Evolutionary conservation across 2,329 filamentous ascomycete genomes (phyloP).

Genomic region (Colletotrichum ledebouriae): DNA sequence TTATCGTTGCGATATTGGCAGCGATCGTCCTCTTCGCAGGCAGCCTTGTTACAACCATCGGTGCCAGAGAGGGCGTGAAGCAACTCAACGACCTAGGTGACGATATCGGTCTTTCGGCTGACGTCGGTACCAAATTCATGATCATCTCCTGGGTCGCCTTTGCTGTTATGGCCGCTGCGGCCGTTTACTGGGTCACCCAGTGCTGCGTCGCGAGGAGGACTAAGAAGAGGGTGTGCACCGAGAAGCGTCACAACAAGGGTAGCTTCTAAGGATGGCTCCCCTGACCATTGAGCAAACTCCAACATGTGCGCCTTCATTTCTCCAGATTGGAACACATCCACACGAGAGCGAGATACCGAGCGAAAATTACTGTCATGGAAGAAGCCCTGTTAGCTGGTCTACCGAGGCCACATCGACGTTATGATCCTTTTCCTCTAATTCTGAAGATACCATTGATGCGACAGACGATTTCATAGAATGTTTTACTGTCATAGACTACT

Average conservation of each 20-base stretch:
- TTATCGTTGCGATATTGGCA: conserved; percentile 53
- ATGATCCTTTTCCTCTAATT: conserved; percentile 18
- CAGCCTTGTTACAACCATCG: conserved; percentile 59
- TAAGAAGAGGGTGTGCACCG: conserved; percentile 44
- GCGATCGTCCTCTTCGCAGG: conserved; percentile 55
- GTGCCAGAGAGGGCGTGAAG: conserved; percentile 55
- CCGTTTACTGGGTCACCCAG: conserved; percentile 57
- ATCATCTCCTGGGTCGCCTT: conserved; percentile 62
- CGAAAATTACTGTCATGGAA: conserved; percentile 2
- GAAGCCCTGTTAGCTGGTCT: conserved; percentile 21
- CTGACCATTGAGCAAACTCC: neutral
- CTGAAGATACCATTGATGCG: conserved; percentile 35
- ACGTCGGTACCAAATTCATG: conserved; percentile 59
- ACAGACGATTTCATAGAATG: neutral
- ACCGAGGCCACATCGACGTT: conserved; percentile 12
- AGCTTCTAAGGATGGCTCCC: conserved; percentile 42
- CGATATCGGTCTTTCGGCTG: conserved; percentile 60
- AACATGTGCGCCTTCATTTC: conserved; percentile 8
- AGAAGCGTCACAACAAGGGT: conserved; percentile 46
- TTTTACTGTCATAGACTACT: neutral
- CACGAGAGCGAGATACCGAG: conserved; percentile 4
- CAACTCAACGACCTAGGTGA: conserved; percentile 59
- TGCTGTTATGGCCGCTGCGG: conserved; percentile 56
- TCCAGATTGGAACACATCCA: conserved; percentile 4
- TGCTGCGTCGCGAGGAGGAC: conserved; percentile 49